phyloP scores from a whole-genome alignment of 306 rosid genomes.

The Corylus americana region DNA sequence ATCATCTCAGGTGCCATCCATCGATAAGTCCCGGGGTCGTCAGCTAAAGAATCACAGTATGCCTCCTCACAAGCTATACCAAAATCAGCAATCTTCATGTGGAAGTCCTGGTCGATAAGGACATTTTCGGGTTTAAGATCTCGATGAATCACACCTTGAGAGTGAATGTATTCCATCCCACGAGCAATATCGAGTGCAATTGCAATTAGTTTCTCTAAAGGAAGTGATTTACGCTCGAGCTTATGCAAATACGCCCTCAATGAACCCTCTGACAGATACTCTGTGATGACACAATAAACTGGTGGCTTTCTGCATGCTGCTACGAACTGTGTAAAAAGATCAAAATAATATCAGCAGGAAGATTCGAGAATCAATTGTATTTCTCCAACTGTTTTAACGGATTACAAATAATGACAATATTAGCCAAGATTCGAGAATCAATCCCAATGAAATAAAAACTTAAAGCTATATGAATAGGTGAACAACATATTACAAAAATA shows the following conservation, averaged over 20 bases:
- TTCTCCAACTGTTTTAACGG: too few species aligned
- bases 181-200: constrained; percentile 83
- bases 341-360: constrained; percentile 28
- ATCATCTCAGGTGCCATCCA: constrained; percentile 99
- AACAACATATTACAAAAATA: constrained; percentile 17
- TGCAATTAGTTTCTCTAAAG: constrained; percentile 51
- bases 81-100: constrained; percentile 88
- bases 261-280: constrained; percentile 80
- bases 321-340: constrained; percentile 58
- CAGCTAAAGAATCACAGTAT: constrained; percentile 68
- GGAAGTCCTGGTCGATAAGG: constrained; percentile 57
- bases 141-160: constrained; percentile 81
- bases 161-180: constrained; percentile 92
- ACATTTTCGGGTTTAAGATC: constrained; percentile 95
- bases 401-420: not conserved
- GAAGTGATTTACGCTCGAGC: constrained; percentile 58
- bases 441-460: constrained; percentile 12
- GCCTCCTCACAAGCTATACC: constrained; percentile 92
- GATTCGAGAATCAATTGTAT: too few species aligned
- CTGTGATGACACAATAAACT: constrained; percentile 78
- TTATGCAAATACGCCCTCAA: constrained; percentile 84
- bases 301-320: constrained; percentile 90
- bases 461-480: constrained; percentile 7
- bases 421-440: constrained; percentile 15
- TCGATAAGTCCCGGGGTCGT: constrained; percentile 91